Percentiles rank a stretch among this genome's conserved stretches.
phyloP scores from a whole-genome alignment of 768 basidiomycete genomes.

The Dentipellis fragilis region DNA sequence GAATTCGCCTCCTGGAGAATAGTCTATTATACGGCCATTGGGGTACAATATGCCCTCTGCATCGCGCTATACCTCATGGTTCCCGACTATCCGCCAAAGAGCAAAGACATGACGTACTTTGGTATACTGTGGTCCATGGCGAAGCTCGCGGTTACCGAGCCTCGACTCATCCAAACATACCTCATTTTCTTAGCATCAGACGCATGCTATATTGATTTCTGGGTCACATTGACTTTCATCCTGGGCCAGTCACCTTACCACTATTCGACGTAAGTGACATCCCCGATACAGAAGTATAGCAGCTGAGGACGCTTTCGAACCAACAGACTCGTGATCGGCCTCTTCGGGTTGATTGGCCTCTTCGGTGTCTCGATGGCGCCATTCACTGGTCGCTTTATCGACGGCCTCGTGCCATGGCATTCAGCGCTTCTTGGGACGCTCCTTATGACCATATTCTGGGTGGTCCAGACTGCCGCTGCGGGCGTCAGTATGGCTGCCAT shows the following conservation, averaged over 20 bases:
- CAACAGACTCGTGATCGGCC: slow-evolving; percentile 25
- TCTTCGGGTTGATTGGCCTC: slow-evolving; percentile 33
- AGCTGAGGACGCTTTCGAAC: neutral
- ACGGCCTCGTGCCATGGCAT: slow-evolving; percentile 26
- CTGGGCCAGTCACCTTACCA: slow-evolving; percentile 67
- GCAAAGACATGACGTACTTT: slow-evolving; percentile 11
- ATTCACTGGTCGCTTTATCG: slow-evolving; percentile 11
- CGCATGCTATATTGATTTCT: slow-evolving; percentile 40
- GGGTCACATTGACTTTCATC: slow-evolving; percentile 65
- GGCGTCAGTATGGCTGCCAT: slow-evolving; percentile 25
- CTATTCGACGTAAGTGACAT: slow-evolving; percentile 49
- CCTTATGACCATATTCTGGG: slow-evolving; percentile 12
- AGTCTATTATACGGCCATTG: slow-evolving; percentile 33
- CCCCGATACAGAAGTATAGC: neutral
- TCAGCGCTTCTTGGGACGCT: slow-evolving; percentile 25
- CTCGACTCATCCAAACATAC: slow-evolving; percentile 61
- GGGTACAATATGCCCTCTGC: slow-evolving; percentile 10
- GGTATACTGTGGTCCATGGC: slow-evolving; percentile 69
- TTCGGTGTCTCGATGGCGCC: slow-evolving; percentile 20
- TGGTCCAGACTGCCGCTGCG: slow-evolving; percentile 23
- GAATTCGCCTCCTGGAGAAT: slow-evolving; percentile 31
- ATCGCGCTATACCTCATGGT: slow-evolving; percentile 2
- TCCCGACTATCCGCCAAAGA: slow-evolving; percentile 9
- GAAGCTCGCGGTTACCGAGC: slow-evolving; percentile 67
- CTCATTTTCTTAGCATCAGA: slow-evolving; percentile 49